Percentiles rank a stretch among this genome's conserved stretches.
phyloP scores from a whole-genome alignment of 164 flowering plant genomes.

The Chimonanthus praecox region DNA sequence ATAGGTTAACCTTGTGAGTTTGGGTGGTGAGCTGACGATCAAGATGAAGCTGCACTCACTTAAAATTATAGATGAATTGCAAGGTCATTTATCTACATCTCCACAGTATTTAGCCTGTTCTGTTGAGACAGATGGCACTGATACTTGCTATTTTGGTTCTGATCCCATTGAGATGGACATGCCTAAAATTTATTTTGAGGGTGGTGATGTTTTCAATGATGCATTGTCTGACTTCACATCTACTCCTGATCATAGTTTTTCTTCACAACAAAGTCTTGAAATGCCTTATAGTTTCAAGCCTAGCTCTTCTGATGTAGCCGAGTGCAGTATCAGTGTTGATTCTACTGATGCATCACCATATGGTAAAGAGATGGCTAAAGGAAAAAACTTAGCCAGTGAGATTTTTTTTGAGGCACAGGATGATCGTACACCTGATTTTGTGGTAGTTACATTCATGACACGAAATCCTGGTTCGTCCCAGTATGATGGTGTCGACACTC shows the following conservation, averaged over 20 bases:
- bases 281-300: constrained; percentile 9
- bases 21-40: constrained; percentile 52
- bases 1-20: constrained; percentile 60
- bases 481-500: constrained; percentile 86
- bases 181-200: constrained; percentile 34
- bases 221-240: constrained; percentile 77
- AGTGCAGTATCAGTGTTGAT: constrained; percentile 18
- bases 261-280: constrained; percentile 21
- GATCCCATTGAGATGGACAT: constrained; percentile 33
- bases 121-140: constrained; percentile 39
- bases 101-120: constrained; percentile 76
- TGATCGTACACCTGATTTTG: constrained; percentile 67
- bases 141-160: constrained; percentile 13
- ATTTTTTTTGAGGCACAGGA: constrained; percentile 72
- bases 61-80: constrained; percentile 86
- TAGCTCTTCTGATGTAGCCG: constrained; percentile 12
- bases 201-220: constrained; percentile 77
- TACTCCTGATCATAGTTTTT: constrained; percentile 29
- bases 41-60: constrained; percentile 80
- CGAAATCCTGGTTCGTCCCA: constrained; percentile 60
- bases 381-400: constrained; percentile 38
- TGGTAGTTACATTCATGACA: constrained; percentile 53
- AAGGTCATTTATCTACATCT: constrained; percentile 35
- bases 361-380: constrained; percentile 39
- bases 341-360: constrained; percentile 29